Conservation (phyloP, 805 yeast genomes). For the Ogataea pignaliae region DNA sequence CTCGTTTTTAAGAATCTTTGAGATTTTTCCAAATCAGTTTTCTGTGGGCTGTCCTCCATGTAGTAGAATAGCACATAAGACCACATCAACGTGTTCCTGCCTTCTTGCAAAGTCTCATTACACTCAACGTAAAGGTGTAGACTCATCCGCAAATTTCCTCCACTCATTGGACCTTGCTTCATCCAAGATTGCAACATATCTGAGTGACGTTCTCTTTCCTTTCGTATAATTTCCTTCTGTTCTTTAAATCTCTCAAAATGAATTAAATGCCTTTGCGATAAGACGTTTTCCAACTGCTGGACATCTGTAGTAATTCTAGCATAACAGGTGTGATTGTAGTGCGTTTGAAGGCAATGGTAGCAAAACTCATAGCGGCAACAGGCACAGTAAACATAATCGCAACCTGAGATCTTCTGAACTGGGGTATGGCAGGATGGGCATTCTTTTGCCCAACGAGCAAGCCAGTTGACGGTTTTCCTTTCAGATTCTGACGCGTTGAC, state of each 20-base stretch:
- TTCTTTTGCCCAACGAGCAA: constrained; percentile 72
- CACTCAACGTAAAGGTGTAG: constrained; percentile 78
- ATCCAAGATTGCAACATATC: constrained; percentile 60
- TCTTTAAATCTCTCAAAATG: constrained; percentile 69
- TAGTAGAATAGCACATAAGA: constrained; percentile 79
- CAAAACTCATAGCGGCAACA: constrained; percentile 80
- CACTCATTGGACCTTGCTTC: constrained; percentile 56
- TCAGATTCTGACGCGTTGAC: constrained; percentile 76
- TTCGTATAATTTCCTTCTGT: constrained; percentile 71
- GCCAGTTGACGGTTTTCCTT: constrained; percentile 85
- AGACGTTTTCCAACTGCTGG: constrained; percentile 34
- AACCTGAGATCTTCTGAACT: constrained; percentile 93
- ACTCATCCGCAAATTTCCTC: constrained; percentile 78
- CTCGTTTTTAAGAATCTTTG: constrained; percentile 21
- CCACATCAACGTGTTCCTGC: constrained; percentile 84
- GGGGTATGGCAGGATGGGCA: constrained; percentile 79
- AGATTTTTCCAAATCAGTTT: constrained; percentile 53
- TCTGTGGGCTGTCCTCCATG: constrained; percentile 44
- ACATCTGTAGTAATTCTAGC: too few species aligned
- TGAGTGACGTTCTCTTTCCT: constrained; percentile 57
- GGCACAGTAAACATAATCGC: constrained; percentile 91
- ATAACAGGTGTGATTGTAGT: constrained; percentile 61
- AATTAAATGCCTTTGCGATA: constrained; percentile 61
- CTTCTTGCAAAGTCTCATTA: constrained; percentile 55
- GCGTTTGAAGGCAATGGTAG: constrained; percentile 74